phyloP scores from a whole-genome alignment of 2,329 filamentous ascomycete genomes.

The Pseudocercospora pini-densiflorae region DNA sequence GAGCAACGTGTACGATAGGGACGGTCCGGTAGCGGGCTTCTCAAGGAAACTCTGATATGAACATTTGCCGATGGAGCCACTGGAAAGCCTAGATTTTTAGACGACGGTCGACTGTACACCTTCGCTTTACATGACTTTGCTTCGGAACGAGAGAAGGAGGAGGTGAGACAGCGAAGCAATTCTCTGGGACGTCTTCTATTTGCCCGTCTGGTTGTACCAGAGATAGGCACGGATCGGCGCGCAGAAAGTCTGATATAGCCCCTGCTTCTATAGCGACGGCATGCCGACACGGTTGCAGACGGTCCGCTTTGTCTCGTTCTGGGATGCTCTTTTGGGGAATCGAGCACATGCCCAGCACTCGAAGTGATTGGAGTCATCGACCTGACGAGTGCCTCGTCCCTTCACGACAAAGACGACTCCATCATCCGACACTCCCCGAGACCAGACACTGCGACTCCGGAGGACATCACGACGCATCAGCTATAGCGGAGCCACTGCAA shows the following conservation, averaged over 20 bases:
- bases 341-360: not conserved
- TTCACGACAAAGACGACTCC: no score
- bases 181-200: not conserved
- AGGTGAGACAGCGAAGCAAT: no score
- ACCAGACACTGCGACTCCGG: not conserved
- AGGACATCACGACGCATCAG: not conserved
- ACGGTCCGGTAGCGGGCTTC: not conserved
- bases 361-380: not conserved
- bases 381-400: not conserved
- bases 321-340: not conserved
- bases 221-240: slow-evolving; percentile 7
- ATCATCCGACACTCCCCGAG: not conserved
- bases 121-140: not conserved
- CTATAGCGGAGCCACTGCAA: not conserved
- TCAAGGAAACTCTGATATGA: slow-evolving; percentile 3
- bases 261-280: not conserved
- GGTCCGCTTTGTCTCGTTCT: not conserved
- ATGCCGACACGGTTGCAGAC: not conserved
- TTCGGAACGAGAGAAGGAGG: not conserved
- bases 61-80: not conserved
- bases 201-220: not conserved
- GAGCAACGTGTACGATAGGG: slow-evolving; percentile 6
- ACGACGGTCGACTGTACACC: not conserved
- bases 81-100: not conserved
- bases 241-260: slow-evolving; percentile 8